Conservation (phyloP, 2,329 filamentous ascomycete genomes). For the Whalleya microplaca region DNA sequence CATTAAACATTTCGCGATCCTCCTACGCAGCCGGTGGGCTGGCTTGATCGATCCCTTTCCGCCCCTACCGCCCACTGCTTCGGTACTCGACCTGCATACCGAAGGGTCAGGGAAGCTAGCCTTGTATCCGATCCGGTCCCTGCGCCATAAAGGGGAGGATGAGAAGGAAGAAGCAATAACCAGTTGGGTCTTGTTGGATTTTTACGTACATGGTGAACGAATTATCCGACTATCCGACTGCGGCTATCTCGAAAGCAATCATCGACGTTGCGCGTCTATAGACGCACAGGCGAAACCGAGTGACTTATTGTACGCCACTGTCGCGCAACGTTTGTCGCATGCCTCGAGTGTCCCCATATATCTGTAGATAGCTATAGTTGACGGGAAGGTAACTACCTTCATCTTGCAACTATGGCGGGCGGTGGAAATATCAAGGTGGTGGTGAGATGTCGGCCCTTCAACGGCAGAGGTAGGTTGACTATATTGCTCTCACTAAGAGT, state of each 20-base stretch:
- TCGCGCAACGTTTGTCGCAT: conserved; percentile 27
- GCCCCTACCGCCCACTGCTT: conserved; percentile 11
- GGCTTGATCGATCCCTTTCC: conserved; percentile 10
- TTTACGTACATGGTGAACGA: conserved; percentile 5
- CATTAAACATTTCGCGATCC: conserved; percentile 5
- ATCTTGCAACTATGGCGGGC: conserved; percentile 62
- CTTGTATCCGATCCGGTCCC: conserved; percentile 7
- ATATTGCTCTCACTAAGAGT: conserved; percentile 1
- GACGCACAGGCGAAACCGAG: conserved; percentile 2
- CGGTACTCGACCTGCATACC: conserved; percentile 9
- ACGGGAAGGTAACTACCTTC: conserved; percentile 26
- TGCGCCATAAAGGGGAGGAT: conserved; percentile 21
- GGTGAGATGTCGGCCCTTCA: conserved; percentile 94
- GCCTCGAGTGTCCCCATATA: conserved; percentile 21
- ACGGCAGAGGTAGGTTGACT: conserved; percentile 74
- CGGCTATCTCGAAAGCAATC: conserved; percentile 8
- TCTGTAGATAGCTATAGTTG: conserved; percentile 27
- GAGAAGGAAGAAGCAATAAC: conserved; percentile 4
- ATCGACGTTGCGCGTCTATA: conserved; percentile 8
- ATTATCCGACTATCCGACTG: conserved; percentile 13
- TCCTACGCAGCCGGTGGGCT: conserved; percentile 15
- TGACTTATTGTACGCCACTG: conserved; percentile 19
- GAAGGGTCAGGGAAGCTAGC: conserved; percentile 5
- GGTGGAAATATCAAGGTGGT: conserved; percentile 99
- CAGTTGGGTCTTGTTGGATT: conserved; percentile 12